Evolutionary conservation across 768 basidiomycete genomes (phyloP).

Genomic region (Mycena maculata): DNA sequence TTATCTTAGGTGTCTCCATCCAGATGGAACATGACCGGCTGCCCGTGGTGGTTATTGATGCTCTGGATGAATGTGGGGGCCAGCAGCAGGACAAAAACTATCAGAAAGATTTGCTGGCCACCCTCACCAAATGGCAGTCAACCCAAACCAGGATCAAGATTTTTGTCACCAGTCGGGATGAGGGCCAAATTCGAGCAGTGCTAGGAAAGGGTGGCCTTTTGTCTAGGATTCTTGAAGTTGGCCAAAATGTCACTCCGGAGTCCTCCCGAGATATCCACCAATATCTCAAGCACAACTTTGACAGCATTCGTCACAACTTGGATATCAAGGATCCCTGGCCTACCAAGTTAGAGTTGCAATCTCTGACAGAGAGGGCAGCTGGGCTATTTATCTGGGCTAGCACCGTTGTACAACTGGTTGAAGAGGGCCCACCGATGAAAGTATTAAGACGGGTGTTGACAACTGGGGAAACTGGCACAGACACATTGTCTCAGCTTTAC

Average conservation of each 20-base stretch:
- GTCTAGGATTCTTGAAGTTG: conserved; percentile 9
- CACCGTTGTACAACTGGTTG: conserved; percentile 8
- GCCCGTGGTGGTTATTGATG: conserved; percentile 8
- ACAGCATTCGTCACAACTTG: neutral
- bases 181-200: neutral
- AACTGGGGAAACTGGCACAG: neutral
- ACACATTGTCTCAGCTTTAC: neutral
- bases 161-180: no score
- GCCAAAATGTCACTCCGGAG: neutral
- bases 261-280: neutral
- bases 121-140: neutral
- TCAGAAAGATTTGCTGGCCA: neutral
- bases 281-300: neutral
- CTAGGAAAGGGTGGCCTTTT: neutral
- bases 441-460: neutral
- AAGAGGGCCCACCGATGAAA: neutral
- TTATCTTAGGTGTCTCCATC: neutral
- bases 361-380: conserved; percentile 5
- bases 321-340: conserved; percentile 9
- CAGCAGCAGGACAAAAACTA: neutral
- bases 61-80: conserved; percentile 20
- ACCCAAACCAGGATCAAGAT: neutral
- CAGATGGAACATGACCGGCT: neutral
- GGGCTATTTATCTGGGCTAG: conserved; percentile 23
- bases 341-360: neutral